Evolutionary conservation across 306 rosid species (phyloP).

Genomic region (Dryas drummondii): DNA sequence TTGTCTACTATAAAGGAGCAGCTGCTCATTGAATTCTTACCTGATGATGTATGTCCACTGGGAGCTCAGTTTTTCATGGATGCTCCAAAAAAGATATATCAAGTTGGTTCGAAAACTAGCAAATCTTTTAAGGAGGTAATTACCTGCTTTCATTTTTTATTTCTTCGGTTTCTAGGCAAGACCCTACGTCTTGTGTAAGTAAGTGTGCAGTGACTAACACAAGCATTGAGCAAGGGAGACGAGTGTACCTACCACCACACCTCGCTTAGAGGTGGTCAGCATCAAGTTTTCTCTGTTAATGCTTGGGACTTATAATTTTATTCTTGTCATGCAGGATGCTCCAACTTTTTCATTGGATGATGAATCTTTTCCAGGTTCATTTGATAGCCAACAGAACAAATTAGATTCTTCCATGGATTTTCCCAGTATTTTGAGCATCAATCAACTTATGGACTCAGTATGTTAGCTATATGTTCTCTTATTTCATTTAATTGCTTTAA

Average conservation of each 20-base stretch:
- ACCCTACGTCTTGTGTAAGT: neutral
- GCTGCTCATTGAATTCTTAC: constrained; percentile 62
- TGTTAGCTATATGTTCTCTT: constrained; percentile 32
- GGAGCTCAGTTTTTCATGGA: constrained; percentile 56
- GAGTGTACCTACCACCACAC: neutral
- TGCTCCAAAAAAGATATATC: constrained; percentile 36
- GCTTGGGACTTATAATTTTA: constrained; percentile 22
- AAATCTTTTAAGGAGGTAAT: constrained; percentile 31
- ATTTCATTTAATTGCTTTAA: constrained; percentile 8
- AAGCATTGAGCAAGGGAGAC: neutral
- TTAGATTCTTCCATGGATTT: constrained; percentile 37
- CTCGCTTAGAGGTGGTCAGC: neutral
- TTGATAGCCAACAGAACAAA: constrained; percentile 49
- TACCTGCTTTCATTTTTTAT: constrained; percentile 11
- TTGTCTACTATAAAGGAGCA: constrained; percentile 52
- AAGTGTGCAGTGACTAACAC: neutral
- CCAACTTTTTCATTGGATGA: constrained; percentile 51
- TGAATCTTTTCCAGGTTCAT: constrained; percentile 52
- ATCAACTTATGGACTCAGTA: constrained; percentile 91
- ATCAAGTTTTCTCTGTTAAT: neutral
- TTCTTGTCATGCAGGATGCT: constrained; percentile 44
- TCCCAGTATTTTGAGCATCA: constrained; percentile 61
- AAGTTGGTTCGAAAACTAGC: constrained; percentile 31
- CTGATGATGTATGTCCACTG: constrained; percentile 58
- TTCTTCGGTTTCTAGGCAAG: neutral